phyloP scores from a whole-genome alignment of 768 basidiomycete genomes.

The Tricholoma bakamatsutake region DNA sequence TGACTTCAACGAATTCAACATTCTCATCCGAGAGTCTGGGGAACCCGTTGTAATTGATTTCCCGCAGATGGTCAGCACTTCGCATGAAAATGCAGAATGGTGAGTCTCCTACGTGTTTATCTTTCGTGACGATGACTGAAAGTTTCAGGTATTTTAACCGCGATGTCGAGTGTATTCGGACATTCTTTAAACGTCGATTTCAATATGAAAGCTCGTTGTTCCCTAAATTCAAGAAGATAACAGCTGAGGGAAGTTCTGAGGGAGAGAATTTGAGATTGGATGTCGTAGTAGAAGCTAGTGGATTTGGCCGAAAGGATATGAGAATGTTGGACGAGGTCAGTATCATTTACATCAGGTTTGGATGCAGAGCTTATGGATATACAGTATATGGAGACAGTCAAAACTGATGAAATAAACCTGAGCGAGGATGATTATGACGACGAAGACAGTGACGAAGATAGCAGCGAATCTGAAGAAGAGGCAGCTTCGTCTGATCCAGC shows the following conservation, averaged over 20 bases:
- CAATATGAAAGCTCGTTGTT: conserved; percentile 87
- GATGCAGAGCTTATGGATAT: conserved; percentile 6
- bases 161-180: conserved; percentile 93
- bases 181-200: conserved; percentile 88
- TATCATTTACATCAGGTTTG: conserved; percentile 14
- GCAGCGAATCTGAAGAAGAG: conserved; percentile 26
- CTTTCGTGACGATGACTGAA: conserved; percentile 7
- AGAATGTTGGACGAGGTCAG: conserved; percentile 78
- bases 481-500: conserved; percentile 17
- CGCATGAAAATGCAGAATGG: conserved; percentile 97
- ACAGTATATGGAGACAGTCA: conserved; percentile 64
- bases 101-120: conserved; percentile 28
- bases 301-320: conserved; percentile 83
- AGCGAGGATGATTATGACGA: conserved; percentile 13
- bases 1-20: conserved; percentile 99
- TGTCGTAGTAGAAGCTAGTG: conserved; percentile 90
- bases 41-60: conserved; percentile 96
- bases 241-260: conserved; percentile 39
- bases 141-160: conserved; percentile 93
- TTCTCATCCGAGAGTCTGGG: conserved; percentile 74
- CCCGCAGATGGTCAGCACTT: conserved; percentile 98
- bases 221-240: conserved; percentile 72
- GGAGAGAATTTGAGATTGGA: conserved; percentile 71
- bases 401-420: conserved; percentile 25
- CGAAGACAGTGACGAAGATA: conserved; percentile 27